Percentiles rank a stretch among this genome's conserved stretches.
phyloP scores from a whole-genome alignment of 768 basidiomycete species.

The Lactifluus hygrophoroides region DNA sequence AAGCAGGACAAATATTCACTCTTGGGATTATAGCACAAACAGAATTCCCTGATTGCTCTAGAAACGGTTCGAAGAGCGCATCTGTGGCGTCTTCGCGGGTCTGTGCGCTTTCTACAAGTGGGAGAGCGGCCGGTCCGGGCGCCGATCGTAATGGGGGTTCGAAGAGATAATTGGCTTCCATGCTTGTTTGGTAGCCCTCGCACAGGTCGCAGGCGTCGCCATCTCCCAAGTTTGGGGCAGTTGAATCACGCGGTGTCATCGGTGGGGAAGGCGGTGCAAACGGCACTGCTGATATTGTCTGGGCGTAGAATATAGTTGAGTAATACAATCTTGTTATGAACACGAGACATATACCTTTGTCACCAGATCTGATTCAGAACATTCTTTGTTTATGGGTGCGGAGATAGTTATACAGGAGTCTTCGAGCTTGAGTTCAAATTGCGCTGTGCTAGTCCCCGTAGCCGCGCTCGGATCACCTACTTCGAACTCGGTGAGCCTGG shows the following conservation, averaged over 20 bases:
- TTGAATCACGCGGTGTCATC: not conserved
- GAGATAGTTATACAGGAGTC: not conserved
- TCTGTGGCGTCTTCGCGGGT: conserved; percentile 9
- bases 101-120: not conserved
- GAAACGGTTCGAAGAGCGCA: not conserved
- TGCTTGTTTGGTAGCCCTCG: conserved; percentile 4
- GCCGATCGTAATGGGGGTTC: not conserved
- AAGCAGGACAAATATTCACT: conserved; percentile 2
- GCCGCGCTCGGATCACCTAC: not conserved
- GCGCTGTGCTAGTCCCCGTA: not conserved
- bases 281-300: not conserved
- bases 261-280: not conserved
- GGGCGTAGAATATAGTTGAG: not conserved
- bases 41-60: not conserved
- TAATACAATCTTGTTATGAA: not conserved
- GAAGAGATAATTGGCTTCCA: conserved; percentile 1
- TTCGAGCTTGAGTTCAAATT: not conserved
- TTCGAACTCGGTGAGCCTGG: not conserved
- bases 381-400: not conserved
- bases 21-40: not conserved
- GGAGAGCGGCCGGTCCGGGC: not conserved
- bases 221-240: not conserved
- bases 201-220: not conserved
- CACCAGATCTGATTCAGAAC: not conserved
- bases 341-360: not conserved